phyloP scores from a whole-genome alignment of 441 rosid genomes.

The Aquilaria agallochum region DNA sequence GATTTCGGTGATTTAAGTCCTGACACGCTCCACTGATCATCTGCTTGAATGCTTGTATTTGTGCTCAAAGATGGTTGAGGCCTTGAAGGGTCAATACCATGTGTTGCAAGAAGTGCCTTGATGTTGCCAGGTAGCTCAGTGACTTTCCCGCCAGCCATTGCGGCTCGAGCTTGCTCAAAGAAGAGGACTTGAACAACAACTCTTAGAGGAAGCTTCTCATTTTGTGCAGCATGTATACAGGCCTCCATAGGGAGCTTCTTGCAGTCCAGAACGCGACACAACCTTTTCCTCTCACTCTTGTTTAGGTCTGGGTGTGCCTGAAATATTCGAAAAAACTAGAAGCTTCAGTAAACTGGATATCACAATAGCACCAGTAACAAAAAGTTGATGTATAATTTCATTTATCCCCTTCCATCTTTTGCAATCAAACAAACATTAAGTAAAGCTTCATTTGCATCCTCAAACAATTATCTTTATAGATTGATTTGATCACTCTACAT shows the following conservation, averaged over 20 bases:
- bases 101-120: slow-evolving; percentile 77
- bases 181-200: slow-evolving; percentile 79
- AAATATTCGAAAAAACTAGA: background rate
- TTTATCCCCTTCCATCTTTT: background rate
- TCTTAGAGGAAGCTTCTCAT: slow-evolving; percentile 62
- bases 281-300: slow-evolving; percentile 62
- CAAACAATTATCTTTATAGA: no score
- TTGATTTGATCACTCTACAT: no score
- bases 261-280: slow-evolving; percentile 63
- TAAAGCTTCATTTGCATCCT: background rate
- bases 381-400: no score
- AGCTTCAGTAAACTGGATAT: background rate
- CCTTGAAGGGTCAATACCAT: slow-evolving; percentile 72
- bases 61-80: slow-evolving; percentile 58
- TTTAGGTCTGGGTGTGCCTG: slow-evolving; percentile 60
- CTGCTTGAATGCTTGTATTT: slow-evolving; percentile 56
- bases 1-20: slow-evolving; percentile 81
- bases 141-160: slow-evolving; percentile 62
- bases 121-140: slow-evolving; percentile 77
- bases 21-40: slow-evolving; percentile 94
- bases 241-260: slow-evolving; percentile 69
- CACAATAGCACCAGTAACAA: background rate
- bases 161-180: slow-evolving; percentile 79
- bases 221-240: slow-evolving; percentile 78
- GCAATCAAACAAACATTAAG: slow-evolving; percentile 6